phyloP scores from a whole-genome alignment of 148 eudicot species.

The Fagopyrum esculentum region DNA sequence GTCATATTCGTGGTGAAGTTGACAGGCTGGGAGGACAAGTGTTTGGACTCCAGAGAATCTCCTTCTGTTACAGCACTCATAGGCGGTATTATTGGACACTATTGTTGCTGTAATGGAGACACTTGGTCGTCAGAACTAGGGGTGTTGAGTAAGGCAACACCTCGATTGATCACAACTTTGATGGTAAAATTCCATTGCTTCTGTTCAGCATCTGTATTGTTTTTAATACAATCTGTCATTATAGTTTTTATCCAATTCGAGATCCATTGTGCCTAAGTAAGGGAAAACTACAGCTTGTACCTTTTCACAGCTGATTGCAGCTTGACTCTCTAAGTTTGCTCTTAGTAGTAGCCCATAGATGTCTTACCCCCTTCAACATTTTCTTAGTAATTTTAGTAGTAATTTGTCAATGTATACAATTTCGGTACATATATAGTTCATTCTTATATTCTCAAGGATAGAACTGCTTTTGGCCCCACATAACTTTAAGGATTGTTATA shows the following conservation, averaged over 20 bases:
- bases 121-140: conserved; percentile 99
- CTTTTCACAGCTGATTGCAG: neutral
- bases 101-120: conserved; percentile 84
- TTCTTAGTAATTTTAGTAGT: neutral
- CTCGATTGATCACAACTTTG: conserved; percentile 75
- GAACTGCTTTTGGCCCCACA: no score
- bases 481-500: neutral
- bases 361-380: no score
- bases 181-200: conserved; percentile 38
- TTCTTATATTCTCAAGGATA: neutral
- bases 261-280: neutral
- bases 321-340: neutral
- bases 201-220: neutral
- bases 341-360: no score
- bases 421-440: neutral
- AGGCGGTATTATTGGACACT: conserved; percentile 91
- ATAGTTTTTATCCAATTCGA: neutral
- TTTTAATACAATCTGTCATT: neutral
- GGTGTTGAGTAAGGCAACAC: conserved; percentile 71
- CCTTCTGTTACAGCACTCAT: conserved; percentile 49
- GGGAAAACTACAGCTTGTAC: neutral
- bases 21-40: conserved; percentile 14
- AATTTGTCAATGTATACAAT: no score
- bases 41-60: conserved; percentile 70
- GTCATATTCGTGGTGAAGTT: conserved; percentile 27